Percentiles rank a stretch among this genome's conserved stretches.
Evolutionary conservation across 495 filamentous ascomycete genomes (phyloP).

Genomic region (Talaromyces nanjingensis): DNA sequence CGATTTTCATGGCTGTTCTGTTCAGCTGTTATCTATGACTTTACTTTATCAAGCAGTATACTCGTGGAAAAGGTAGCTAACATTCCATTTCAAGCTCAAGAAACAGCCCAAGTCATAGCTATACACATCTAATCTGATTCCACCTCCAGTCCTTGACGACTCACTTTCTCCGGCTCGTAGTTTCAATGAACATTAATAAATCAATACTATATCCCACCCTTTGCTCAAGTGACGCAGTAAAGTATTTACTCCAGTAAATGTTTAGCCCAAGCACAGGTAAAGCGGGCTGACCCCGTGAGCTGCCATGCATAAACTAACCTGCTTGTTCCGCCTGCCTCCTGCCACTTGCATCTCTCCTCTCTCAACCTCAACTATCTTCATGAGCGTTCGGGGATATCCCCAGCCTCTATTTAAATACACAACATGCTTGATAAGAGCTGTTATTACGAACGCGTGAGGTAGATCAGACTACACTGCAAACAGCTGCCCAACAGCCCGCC

Average conservation of each 20-base stretch:
- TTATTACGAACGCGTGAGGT: background rate
- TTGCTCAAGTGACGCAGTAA: background rate
- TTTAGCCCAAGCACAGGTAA: background rate
- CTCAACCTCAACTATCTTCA: background rate
- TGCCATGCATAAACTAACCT: background rate
- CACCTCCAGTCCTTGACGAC: background rate
- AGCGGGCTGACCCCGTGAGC: background rate
- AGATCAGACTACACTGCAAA: background rate
- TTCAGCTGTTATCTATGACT: background rate
- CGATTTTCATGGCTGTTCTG: background rate
- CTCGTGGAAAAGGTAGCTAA: background rate
- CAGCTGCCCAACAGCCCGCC: background rate
- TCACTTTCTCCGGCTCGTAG: background rate
- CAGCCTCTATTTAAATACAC: background rate
- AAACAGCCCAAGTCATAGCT: background rate
- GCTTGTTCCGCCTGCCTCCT: background rate
- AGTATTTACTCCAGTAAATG: background rate
- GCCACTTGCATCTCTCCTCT: background rate
- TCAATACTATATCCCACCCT: background rate
- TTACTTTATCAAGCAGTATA: background rate
- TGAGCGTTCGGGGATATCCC: slow-evolving; percentile 2
- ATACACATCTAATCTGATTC: background rate
- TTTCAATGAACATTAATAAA: background rate
- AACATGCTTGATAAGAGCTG: background rate
- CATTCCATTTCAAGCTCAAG: background rate